Conservation (phyloP, 2,329 filamentous ascomycete genomes). For the Kalmusia sp. region DNA sequence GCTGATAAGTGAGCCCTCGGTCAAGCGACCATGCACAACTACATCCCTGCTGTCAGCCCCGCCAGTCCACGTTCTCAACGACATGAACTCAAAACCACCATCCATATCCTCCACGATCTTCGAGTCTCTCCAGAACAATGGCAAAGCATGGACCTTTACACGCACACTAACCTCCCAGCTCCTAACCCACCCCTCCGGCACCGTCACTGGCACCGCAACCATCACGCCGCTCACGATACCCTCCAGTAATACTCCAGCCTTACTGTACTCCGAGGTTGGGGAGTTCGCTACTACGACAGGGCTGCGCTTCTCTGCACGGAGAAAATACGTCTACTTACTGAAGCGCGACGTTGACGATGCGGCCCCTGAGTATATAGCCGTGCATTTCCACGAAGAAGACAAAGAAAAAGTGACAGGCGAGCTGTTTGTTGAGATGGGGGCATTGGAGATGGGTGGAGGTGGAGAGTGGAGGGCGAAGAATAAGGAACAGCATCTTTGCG, state of each 20-base stretch:
- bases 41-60: too few species aligned
- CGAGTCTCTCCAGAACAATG: background rate
- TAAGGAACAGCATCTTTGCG: slow-evolving; percentile 72
- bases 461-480: slow-evolving; percentile 50
- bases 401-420: slow-evolving; percentile 64
- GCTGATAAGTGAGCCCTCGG: too few species aligned
- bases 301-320: slow-evolving; percentile 64
- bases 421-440: slow-evolving; percentile 76
- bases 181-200: slow-evolving; percentile 69
- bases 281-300: slow-evolving; percentile 65
- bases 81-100: too few species aligned
- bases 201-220: slow-evolving; percentile 68
- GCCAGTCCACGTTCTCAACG: too few species aligned
- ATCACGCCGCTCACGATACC: slow-evolving; percentile 58
- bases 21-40: too few species aligned
- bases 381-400: slow-evolving; percentile 27
- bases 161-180: slow-evolving; percentile 63
- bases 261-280: slow-evolving; percentile 63
- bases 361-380: slow-evolving; percentile 1
- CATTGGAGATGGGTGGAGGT: slow-evolving; percentile 26
- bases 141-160: slow-evolving; percentile 66
- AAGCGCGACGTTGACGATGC: slow-evolving; percentile 35
- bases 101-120: background rate
- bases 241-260: background rate
- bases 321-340: slow-evolving; percentile 76